A percentile compares a stretch with the other conserved stretches of the same genome.
phyloP scores from a whole-genome alignment of 2,329 filamentous ascomycete genomes.

The Monosporascus sp. region DNA sequence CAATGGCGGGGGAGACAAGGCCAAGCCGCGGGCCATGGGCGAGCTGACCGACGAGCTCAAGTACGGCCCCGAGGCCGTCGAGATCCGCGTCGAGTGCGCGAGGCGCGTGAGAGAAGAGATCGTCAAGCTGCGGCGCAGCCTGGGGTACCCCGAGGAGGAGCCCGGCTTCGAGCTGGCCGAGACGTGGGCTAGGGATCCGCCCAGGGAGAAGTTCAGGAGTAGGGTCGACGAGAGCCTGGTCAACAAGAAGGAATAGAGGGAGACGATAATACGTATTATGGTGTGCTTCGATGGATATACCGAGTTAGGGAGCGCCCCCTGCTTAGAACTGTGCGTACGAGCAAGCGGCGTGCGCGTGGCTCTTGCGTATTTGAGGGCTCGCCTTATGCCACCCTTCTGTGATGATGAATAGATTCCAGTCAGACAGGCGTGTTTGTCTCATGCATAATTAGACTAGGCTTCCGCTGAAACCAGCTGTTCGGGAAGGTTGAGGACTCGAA shows the following conservation, averaged over 20 bases:
- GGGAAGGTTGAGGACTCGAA: too few species aligned
- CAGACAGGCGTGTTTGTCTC: too few species aligned
- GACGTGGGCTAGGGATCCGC: slow-evolving; percentile 64
- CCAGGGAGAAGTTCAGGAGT: slow-evolving; percentile 45
- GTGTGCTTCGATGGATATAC: neutral
- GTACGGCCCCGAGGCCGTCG: slow-evolving; percentile 68
- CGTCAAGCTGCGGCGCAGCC: slow-evolving; percentile 65
- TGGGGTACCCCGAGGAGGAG: slow-evolving; percentile 77
- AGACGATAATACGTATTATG: neutral
- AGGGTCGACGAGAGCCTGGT: slow-evolving; percentile 50
- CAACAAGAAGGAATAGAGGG: slow-evolving; percentile 23
- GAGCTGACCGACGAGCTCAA: slow-evolving; percentile 64
- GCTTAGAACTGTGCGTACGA: too few species aligned
- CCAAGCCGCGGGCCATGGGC: slow-evolving; percentile 44
- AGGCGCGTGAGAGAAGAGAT: slow-evolving; percentile 74
- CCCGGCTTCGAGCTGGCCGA: slow-evolving; percentile 71
- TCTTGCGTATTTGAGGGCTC: too few species aligned
- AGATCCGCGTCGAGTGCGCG: slow-evolving; percentile 76
- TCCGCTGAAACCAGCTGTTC: too few species aligned
- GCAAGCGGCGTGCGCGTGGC: too few species aligned
- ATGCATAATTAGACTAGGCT: too few species aligned
- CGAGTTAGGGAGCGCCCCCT: too few species aligned
- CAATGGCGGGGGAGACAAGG: slow-evolving; percentile 39
- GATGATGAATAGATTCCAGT: too few species aligned
- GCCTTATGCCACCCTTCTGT: too few species aligned